Evolutionary conservation across 768 basidiomycete genomes (phyloP), one percentile per base, ranked within the genome.

Genomic region (Boletus vinaceobasis): DNA sequence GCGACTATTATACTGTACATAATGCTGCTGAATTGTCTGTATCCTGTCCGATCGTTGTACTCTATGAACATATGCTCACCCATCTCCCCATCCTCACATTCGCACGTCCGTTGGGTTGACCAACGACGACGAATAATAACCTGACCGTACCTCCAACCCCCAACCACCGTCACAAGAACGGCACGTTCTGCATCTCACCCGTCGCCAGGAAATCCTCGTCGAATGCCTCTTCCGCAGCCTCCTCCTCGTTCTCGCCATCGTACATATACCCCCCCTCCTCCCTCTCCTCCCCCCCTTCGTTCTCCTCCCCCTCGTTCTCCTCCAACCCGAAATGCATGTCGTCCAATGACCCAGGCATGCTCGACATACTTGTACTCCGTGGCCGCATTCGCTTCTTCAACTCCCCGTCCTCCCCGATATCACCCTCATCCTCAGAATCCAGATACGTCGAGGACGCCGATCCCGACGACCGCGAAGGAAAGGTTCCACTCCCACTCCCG

Each of bases 331-430:
- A 82, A 46, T 81, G 74, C 63, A 79, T 75, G 57, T 86, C 81
- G 48, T 87, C 83, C 56, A 93, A 70, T 21, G 89, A 87, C 31
- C 92, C 92, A 13, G 90, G 92, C 88, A 95, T 93, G 65, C 90
- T 93, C 40, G 83, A 82, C 70, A 87, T 81, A 59, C 90, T 90
- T 64, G 80, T 76, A 57, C 79, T 76, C 58, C 87, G 74, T 49
- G 67, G 60, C 38, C 79, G 66, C 55, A 69, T 73, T 53, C 70
- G 66, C 60, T 73, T 68, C 67, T 71, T 74, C 61, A 68, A 70
- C 36, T 68, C 71, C 33, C 65, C 72, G 15, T 78, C 80, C 23
- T 74, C 70, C 13, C 42, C 59, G 9, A 70, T 66, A 7, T 71
- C 75, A 1, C 76, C 69, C 32, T 71, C 73, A 14, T 73, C 75